phyloP scores from a whole-genome alignment of 768 basidiomycete genomes.

The Asterophora lycoperdoides region DNA sequence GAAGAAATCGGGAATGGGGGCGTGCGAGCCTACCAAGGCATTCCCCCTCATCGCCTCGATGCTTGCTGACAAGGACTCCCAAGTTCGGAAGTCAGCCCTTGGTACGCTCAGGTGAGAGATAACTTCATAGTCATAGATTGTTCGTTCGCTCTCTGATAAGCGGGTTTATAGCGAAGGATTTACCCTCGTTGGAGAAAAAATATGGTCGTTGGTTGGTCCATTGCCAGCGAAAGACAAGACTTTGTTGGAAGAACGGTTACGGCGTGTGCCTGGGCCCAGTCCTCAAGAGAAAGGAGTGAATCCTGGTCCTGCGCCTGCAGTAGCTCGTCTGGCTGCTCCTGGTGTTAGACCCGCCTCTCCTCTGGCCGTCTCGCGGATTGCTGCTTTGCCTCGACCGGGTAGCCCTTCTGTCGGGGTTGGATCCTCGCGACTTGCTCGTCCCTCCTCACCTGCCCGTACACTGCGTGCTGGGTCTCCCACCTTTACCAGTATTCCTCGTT shows the following conservation, averaged over 20 bases:
- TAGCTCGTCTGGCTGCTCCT: conserved; percentile 49
- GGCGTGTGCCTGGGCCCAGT: conserved; percentile 71
- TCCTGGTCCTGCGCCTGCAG: conserved; percentile 35
- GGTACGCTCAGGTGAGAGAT: conserved; percentile 68
- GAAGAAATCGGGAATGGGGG: conserved; percentile 76
- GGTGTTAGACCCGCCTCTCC: conserved; percentile 42
- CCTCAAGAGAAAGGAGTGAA: conserved; percentile 36
- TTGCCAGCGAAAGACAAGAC: conserved; percentile 86
- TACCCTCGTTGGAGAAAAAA: conserved; percentile 76
- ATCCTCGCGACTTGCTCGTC: conserved; percentile 34
- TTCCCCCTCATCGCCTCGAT: conserved; percentile 73
- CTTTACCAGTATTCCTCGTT: conserved; percentile 27
- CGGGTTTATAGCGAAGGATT: conserved; percentile 64
- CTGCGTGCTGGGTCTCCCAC: conserved; percentile 41
- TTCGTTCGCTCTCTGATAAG: conserved; percentile 7
- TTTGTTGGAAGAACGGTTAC: conserved; percentile 85
- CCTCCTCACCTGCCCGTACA: conserved; percentile 44
- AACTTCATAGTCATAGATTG: conserved; percentile 2
- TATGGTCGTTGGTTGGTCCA: conserved; percentile 74
- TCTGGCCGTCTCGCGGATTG: conserved; percentile 13
- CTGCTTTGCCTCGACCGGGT: conserved; percentile 17
- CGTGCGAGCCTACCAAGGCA: conserved; percentile 78
- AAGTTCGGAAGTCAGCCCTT: conserved; percentile 84
- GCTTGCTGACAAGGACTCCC: conserved; percentile 86
- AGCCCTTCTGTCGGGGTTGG: conserved; percentile 29